A percentile compares a stretch with the other conserved stretches of the same genome.
Conservation (phyloP, 192 early-diverging fungal genomes). For the Backusella tarrabulga region DNA sequence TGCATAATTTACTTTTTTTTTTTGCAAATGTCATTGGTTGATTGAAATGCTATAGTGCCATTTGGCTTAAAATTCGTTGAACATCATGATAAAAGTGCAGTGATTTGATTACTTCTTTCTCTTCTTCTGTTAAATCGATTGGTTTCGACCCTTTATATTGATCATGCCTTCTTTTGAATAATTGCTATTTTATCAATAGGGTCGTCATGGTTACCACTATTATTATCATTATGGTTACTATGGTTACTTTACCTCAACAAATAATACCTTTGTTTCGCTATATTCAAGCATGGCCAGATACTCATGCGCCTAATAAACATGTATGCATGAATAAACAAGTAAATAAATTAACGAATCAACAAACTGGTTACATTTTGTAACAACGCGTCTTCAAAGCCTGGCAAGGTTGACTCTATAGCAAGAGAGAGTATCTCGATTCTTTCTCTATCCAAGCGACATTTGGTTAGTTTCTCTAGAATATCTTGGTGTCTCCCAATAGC, state of each 20-base stretch:
- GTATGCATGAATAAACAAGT: conserved; percentile 6
- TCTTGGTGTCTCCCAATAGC: conserved; percentile 7
- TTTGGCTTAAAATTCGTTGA: not conserved
- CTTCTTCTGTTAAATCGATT: not conserved
- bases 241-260: conserved; percentile 31
- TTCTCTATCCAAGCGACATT: conserved; percentile 36
- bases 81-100: not conserved
- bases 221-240: not conserved
- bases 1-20: not conserved
- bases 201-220: not conserved
- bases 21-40: not conserved
- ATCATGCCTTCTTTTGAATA: conserved; percentile 1
- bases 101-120: not conserved
- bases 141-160: not conserved
- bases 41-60: not conserved
- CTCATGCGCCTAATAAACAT: conserved; percentile 22
- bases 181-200: not conserved
- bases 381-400: not conserved
- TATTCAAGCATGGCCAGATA: conserved; percentile 44
- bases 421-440: not conserved
- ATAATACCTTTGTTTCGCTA: conserved; percentile 34
- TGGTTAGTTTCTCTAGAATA: conserved; percentile 1
- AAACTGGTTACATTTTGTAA: conserved; percentile 20
- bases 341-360: conserved; percentile 18
- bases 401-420: not conserved